Conservation (phyloP, 805 yeast genomes). For the Cyberlindnera subsufficiens region DNA sequence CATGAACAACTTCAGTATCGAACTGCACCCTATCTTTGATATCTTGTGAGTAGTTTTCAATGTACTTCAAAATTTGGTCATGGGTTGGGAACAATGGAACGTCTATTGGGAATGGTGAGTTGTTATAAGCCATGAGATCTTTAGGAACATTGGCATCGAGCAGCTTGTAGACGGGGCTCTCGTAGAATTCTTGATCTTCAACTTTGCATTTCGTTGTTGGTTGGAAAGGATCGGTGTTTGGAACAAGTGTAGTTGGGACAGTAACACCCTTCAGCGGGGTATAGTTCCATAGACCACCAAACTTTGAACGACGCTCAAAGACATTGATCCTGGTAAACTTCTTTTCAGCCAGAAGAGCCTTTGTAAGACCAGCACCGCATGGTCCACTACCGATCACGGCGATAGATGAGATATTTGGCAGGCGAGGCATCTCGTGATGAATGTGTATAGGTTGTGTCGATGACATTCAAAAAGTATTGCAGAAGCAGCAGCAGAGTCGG, state of each 20-base stretch:
- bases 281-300: conserved; percentile 83
- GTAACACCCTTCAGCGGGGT: conserved; percentile 14
- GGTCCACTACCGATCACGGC: conserved; percentile 82
- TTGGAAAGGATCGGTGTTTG: conserved; percentile 25
- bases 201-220: conserved; percentile 13
- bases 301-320: conserved; percentile 49
- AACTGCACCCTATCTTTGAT: conserved; percentile 36
- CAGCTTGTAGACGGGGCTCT: conserved; percentile 54
- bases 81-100: conserved; percentile 54
- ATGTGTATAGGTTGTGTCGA: not conserved
- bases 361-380: conserved; percentile 59
- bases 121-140: conserved; percentile 60
- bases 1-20: conserved; percentile 41
- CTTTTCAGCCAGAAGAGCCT: conserved; percentile 52
- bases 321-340: conserved; percentile 41
- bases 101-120: conserved; percentile 40
- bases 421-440: not conserved
- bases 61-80: conserved; percentile 53
- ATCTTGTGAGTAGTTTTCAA: conserved; percentile 46
- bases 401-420: conserved; percentile 22
- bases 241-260: conserved; percentile 15
- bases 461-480: not conserved
- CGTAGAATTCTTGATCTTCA: conserved; percentile 31
- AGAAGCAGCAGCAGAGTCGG: no score
- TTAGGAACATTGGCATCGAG: conserved; percentile 68